Evolutionary conservation across 257 asterid genomes (phyloP).

Genomic region (Solanum chilense): DNA sequence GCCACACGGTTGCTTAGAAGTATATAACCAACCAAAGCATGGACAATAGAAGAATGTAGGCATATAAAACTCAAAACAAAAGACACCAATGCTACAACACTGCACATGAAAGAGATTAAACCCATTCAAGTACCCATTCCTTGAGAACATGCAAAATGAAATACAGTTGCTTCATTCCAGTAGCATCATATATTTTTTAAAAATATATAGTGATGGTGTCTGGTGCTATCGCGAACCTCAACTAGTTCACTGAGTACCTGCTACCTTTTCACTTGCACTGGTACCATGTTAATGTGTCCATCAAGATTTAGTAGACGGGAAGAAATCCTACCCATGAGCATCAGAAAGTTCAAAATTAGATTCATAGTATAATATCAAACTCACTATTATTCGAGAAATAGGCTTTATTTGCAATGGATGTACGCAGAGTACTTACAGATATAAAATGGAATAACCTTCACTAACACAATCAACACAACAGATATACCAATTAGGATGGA

Average conservation of each 20-base stretch:
- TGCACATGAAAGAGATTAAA: not conserved
- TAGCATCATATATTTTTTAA: not conserved
- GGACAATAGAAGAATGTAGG: not conserved
- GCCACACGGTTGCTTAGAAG: not conserved
- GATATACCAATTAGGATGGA: conserved; percentile 71
- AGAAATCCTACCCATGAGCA: not conserved
- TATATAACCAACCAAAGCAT: not conserved
- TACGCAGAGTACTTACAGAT: not conserved
- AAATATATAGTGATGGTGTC: not conserved
- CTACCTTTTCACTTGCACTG: not conserved
- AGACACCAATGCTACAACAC: not conserved
- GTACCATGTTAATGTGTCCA: not conserved
- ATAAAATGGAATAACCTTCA: conserved; percentile 1
- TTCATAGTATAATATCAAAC: not conserved
- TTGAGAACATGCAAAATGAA: not conserved
- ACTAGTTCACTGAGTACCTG: not conserved
- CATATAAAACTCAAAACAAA: not conserved
- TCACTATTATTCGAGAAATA: not conserved
- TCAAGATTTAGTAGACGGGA: not conserved
- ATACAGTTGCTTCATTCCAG: not conserved
- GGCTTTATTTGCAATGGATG: not conserved
- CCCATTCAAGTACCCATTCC: not conserved
- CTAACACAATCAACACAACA: conserved; percentile 63
- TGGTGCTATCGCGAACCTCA: not conserved
- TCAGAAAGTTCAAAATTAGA: not conserved